Conservation (phyloP, 2,329 filamentous ascomycete species). For the Beauveria varroae region DNA sequence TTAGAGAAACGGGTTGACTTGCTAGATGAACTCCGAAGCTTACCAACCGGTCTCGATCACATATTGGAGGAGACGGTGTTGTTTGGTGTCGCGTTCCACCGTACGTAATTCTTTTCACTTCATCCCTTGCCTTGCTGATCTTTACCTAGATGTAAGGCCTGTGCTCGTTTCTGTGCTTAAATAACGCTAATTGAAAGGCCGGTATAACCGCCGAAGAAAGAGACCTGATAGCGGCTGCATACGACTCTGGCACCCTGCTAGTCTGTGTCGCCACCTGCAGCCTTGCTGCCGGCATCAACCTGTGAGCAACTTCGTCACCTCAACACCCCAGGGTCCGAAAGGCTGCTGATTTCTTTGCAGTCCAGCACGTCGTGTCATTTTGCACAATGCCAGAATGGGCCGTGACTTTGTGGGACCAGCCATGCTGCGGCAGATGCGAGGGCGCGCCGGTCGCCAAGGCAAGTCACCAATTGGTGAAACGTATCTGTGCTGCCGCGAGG, state of each 20-base stretch:
- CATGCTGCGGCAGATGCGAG: constrained; percentile 76
- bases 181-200: constrained; percentile 35
- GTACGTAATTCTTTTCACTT: constrained; percentile 31
- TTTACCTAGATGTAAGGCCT: constrained; percentile 29
- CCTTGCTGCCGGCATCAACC: constrained; percentile 75
- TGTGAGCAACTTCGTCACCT: constrained; percentile 28
- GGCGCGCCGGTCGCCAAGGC: constrained; percentile 68
- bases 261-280: constrained; percentile 72
- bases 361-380: constrained; percentile 63
- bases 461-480: constrained; percentile 73
- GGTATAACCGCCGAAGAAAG: constrained; percentile 69
- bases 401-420: constrained; percentile 68
- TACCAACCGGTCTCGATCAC: constrained; percentile 59
- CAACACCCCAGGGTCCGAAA: neutral
- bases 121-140: neutral
- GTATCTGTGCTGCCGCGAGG: constrained; percentile 63
- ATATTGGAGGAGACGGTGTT: constrained; percentile 56
- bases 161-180: neutral
- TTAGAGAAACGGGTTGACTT: constrained; percentile 55
- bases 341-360: constrained; percentile 19
- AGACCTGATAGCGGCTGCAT: constrained; percentile 62
- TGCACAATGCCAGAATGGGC: constrained; percentile 70
- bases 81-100: constrained; percentile 67
- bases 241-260: constrained; percentile 59
- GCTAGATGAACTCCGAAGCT: constrained; percentile 56